Percentiles rank a stretch among this genome's conserved stretches.
phyloP scores from a whole-genome alignment of 2,329 filamentous ascomycete genomes.

The Sclerotinia borealis region DNA sequence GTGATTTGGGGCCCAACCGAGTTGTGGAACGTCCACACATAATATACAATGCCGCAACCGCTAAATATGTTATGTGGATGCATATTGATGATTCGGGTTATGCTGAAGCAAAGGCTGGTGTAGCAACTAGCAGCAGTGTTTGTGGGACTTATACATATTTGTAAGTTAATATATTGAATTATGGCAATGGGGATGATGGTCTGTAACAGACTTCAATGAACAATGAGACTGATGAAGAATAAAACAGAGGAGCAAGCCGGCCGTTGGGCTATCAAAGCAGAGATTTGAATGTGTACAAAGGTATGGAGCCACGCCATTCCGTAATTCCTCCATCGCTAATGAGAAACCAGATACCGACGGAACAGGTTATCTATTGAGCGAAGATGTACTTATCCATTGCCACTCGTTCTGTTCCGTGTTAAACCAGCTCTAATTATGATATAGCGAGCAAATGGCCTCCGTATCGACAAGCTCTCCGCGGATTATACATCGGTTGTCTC shows the following conservation, averaged over 20 bases:
- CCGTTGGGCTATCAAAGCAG: constrained; percentile 31
- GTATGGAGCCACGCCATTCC: constrained; percentile 7
- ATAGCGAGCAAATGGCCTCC: constrained; percentile 50
- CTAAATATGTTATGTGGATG: constrained; percentile 62
- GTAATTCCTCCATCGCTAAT: not conserved
- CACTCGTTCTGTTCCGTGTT: no score
- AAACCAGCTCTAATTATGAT: not conserved
- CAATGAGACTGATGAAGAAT: not conserved
- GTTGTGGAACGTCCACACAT: constrained; percentile 64
- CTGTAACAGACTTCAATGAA: not conserved
- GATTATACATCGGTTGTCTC: constrained; percentile 50
- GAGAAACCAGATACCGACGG: constrained; percentile 50
- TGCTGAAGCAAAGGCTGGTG: constrained; percentile 57
- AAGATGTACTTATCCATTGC: constrained; percentile 44
- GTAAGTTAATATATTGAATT: constrained; percentile 18
- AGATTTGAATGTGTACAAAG: constrained; percentile 32
- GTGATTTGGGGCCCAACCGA: constrained; percentile 54
- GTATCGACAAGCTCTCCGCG: constrained; percentile 49
- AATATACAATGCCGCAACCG: constrained; percentile 58
- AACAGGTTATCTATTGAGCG: constrained; percentile 54
- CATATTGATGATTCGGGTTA: constrained; percentile 60
- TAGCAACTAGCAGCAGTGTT: constrained; percentile 52
- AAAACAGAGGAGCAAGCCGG: constrained; percentile 26
- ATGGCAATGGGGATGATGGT: not conserved
- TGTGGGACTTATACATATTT: constrained; percentile 54